Evolutionary conservation across 257 asterid species (phyloP).

Genomic region (Forsythia viridissima): DNA sequence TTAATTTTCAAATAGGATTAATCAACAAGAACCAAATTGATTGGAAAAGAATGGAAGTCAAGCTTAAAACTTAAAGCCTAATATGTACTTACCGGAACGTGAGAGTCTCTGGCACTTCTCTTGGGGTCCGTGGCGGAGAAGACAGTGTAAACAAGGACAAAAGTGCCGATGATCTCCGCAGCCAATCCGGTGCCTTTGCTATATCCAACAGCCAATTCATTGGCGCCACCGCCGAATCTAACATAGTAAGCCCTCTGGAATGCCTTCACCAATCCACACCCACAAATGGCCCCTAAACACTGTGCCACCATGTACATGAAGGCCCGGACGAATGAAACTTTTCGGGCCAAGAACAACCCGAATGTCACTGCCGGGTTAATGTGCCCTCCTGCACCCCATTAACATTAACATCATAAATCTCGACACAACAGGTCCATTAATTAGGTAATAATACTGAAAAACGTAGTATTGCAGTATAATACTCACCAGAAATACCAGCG

Average conservation of each 20-base stretch:
- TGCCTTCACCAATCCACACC: conserved; percentile 47
- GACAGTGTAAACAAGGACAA: conserved; percentile 52
- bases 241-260: conserved; percentile 38
- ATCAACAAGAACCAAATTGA: background rate
- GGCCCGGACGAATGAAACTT: conserved; percentile 48
- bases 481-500: conserved; percentile 48
- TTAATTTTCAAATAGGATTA: background rate
- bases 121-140: conserved; percentile 60
- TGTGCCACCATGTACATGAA: conserved; percentile 52
- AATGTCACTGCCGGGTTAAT: conserved; percentile 58
- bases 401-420: background rate
- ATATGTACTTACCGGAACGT: conserved; percentile 37
- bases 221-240: conserved; percentile 50
- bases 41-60: background rate
- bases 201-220: conserved; percentile 29
- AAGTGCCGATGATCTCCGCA: conserved; percentile 55
- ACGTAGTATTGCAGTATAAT: background rate
- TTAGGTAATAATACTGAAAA: too few species aligned
- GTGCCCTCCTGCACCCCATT: conserved; percentile 39
- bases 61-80: background rate
- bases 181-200: conserved; percentile 48
- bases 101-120: conserved; percentile 59
- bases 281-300: conserved; percentile 54
- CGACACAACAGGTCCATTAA: background rate
- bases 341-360: conserved; percentile 48